Percentiles rank a stretch among this genome's conserved stretches.
Conservation (phyloP, 129 eudicot genomes). For the Escallonia herrerae region DNA sequence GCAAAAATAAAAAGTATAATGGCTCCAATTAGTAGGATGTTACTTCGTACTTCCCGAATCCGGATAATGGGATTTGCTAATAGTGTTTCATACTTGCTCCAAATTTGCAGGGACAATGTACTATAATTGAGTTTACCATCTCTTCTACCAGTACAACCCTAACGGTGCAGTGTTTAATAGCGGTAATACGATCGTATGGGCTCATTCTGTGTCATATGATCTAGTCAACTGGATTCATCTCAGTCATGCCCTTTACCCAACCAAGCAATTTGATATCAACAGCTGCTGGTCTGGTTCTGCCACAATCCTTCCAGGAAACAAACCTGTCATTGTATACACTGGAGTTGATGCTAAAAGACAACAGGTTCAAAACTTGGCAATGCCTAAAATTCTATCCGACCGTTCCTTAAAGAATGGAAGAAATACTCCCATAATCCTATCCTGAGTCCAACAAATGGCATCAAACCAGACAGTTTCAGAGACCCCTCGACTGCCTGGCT, state of each 20-base stretch:
- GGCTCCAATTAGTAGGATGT: neutral
- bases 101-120: slow-evolving; percentile 30
- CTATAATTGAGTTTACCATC: slow-evolving; percentile 37
- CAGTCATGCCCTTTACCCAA: slow-evolving; percentile 37
- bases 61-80: neutral
- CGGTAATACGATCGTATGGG: slow-evolving; percentile 44
- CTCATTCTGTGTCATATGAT: slow-evolving; percentile 50
- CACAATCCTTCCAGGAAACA: slow-evolving; percentile 37
- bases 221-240: slow-evolving; percentile 43
- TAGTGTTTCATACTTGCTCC: neutral
- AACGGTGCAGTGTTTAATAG: slow-evolving; percentile 17
- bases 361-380: slow-evolving; percentile 45
- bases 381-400: slow-evolving; percentile 40
- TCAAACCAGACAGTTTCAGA: slow-evolving; percentile 29
- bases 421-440: slow-evolving; percentile 47
- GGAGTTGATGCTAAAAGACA: slow-evolving; percentile 23
- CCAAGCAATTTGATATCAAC: slow-evolving; percentile 27
- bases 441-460: slow-evolving; percentile 12
- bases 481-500: slow-evolving; percentile 62
- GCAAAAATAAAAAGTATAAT: neutral
- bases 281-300: slow-evolving; percentile 69
- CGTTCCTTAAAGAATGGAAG: slow-evolving; percentile 40
- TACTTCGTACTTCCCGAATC: neutral
- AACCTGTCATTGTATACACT: slow-evolving; percentile 45
- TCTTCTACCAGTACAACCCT: slow-evolving; percentile 42